phyloP scores from a whole-genome alignment of 2,329 filamentous ascomycete species.

The Parasarocladium wereldwijsianum region DNA sequence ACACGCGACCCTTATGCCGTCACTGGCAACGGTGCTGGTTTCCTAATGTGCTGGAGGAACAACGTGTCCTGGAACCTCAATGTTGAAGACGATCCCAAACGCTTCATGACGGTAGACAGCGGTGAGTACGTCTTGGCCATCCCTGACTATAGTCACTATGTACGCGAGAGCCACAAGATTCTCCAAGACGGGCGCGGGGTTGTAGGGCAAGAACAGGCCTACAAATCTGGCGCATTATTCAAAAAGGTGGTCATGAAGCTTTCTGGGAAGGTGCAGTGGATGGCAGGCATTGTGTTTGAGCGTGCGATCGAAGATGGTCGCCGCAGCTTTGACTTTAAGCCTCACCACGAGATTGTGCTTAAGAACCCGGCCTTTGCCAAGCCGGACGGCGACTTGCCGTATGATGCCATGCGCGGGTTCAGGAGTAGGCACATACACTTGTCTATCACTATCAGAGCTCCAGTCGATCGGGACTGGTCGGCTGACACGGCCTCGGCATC shows the following conservation, averaged over 20 bases:
- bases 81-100: constrained; percentile 71
- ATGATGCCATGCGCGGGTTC: constrained; percentile 95
- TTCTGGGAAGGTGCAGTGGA: constrained; percentile 88
- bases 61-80: constrained; percentile 82
- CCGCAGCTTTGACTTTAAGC: constrained; percentile 76
- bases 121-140: constrained; percentile 90
- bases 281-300: constrained; percentile 85
- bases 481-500: constrained; percentile 61
- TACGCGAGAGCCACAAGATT: constrained; percentile 45
- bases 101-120: constrained; percentile 91
- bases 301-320: constrained; percentile 56
- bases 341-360: constrained; percentile 82
- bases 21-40: constrained; percentile 83
- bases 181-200: constrained; percentile 38
- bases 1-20: constrained; percentile 86
- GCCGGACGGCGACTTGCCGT: constrained; percentile 38
- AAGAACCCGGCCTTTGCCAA: constrained; percentile 67
- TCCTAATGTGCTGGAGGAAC: constrained; percentile 97
- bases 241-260: constrained; percentile 99
- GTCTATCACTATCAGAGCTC: constrained; percentile 80
- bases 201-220: constrained; percentile 45
- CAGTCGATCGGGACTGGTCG: constrained; percentile 75
- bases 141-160: constrained; percentile 83
- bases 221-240: constrained; percentile 67
- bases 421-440: constrained; percentile 93